Conservation (phyloP, 345 rosid genomes). For the Passiflora organensis region DNA sequence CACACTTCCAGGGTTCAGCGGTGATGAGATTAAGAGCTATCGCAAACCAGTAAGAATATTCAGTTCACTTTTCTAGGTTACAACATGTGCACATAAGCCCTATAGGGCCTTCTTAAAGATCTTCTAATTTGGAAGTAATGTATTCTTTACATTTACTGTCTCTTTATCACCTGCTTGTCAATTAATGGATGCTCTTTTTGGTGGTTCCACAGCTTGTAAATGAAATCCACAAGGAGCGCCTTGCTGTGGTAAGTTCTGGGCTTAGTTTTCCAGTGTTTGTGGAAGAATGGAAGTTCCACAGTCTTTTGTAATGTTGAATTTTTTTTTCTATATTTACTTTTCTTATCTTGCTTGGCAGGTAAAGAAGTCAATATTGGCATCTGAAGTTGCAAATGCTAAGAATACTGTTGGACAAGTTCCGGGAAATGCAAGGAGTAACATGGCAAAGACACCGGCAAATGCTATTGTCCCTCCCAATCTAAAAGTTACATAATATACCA, state of each 20-base stretch:
- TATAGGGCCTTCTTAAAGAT: not conserved
- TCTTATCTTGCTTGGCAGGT: conserved; percentile 38
- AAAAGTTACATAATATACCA: conserved; percentile 26
- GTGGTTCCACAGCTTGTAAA: conserved; percentile 49
- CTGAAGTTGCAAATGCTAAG: conserved; percentile 52
- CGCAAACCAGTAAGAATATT: conserved; percentile 59
- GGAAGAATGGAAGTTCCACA: not conserved
- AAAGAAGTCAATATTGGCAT: conserved; percentile 54
- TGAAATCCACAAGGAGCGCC: conserved; percentile 89
- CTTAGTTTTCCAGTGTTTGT: conserved; percentile 2
- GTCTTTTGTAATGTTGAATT: conserved; percentile 1
- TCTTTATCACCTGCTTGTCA: not conserved
- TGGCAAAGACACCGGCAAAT: conserved; percentile 55
- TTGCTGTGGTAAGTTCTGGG: conserved; percentile 54
- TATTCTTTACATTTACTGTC: not conserved
- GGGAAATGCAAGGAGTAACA: conserved; percentile 51
- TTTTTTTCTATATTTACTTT: not conserved
- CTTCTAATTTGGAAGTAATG: not conserved
- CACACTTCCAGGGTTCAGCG: conserved; percentile 79
- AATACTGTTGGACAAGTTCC: conserved; percentile 43
- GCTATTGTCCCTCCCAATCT: conserved; percentile 49
- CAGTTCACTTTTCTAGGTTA: not conserved
- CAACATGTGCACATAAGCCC: too few species aligned
- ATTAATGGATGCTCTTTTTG: too few species aligned
- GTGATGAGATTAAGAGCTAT: conserved; percentile 86